Percentiles rank a stretch among this genome's conserved stretches.
Conservation (phyloP, 2,329 filamentous ascomycete species). For the Verticillium alfalfae region DNA sequence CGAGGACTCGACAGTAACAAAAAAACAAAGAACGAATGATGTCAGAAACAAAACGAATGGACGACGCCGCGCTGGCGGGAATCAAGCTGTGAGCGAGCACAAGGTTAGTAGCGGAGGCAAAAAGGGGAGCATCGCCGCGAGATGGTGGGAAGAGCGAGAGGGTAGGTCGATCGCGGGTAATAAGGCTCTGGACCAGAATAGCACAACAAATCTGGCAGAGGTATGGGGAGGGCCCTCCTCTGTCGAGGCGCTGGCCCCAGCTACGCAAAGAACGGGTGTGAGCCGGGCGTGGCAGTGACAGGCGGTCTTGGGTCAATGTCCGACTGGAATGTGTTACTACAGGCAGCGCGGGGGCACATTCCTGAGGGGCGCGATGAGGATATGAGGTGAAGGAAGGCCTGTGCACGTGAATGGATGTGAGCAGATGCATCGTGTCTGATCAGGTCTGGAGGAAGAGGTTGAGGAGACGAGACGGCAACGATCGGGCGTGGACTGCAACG, state of each 20-base stretch:
- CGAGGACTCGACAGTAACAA: neutral
- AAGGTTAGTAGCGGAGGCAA: neutral
- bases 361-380: neutral
- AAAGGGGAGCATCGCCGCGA: neutral
- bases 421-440: neutral
- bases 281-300: neutral
- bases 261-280: neutral
- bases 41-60: neutral
- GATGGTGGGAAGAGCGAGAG: neutral
- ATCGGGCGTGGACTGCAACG: neutral
- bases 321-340: slow-evolving; percentile 2
- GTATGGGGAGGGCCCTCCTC: neutral
- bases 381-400: neutral
- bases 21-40: neutral
- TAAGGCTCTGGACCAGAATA: neutral
- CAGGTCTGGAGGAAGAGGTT: neutral
- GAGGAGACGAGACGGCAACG: neutral
- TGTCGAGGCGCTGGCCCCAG: neutral
- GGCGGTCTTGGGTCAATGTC: slow-evolving; percentile 2
- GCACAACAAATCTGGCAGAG: neutral
- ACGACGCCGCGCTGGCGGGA: neutral
- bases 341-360: slow-evolving; percentile 2
- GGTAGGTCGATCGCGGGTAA: neutral
- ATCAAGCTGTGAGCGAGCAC: neutral
- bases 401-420: neutral